These are phyloP conservation scores for Thielaviopsis musarum DNA, from an alignment of 2,329 filamentous ascomycete species.

Conservation along the genomic window DNA sequence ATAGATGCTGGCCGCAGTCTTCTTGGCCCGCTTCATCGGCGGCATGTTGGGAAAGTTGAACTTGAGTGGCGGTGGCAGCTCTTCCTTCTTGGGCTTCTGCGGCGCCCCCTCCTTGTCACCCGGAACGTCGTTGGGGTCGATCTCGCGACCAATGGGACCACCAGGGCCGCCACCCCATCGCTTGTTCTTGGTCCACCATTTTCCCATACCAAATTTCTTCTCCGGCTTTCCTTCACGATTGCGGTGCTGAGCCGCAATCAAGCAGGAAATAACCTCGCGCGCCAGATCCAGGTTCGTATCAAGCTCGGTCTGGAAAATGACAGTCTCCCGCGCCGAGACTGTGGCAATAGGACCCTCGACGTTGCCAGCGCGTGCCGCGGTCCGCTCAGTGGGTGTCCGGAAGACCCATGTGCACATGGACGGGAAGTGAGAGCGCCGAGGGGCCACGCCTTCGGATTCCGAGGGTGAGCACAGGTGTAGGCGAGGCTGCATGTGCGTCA, in stretches of 20 bases:
- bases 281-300: constrained; percentile 47
- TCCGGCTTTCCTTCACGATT: constrained; percentile 40
- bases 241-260: constrained; percentile 48
- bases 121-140: constrained; percentile 29
- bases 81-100: constrained; percentile 15
- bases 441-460: constrained; percentile 15
- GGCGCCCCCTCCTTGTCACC: constrained; percentile 29
- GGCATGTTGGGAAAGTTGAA: constrained; percentile 14
- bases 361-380: constrained; percentile 40
- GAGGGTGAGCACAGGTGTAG: constrained; percentile 32
- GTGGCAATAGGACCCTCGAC: constrained; percentile 46
- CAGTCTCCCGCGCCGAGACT: constrained; percentile 39
- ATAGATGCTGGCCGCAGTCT: constrained; percentile 35
- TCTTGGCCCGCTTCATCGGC: constrained; percentile 32
- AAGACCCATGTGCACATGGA: constrained; percentile 44
- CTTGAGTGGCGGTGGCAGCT: constrained; percentile 13
- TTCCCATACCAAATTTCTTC: constrained; percentile 36
- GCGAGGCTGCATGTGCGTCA: constrained; percentile 40
- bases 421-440: constrained; percentile 36
- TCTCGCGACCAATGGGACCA: constrained; percentile 45
- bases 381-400: constrained; percentile 41
- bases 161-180: constrained; percentile 48
- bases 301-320: constrained; percentile 32
- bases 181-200: constrained; percentile 44
- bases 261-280: constrained; percentile 40